phyloP scores from a whole-genome alignment of 371 early-diverging fungal genomes.

The Mortierella sp. region DNA sequence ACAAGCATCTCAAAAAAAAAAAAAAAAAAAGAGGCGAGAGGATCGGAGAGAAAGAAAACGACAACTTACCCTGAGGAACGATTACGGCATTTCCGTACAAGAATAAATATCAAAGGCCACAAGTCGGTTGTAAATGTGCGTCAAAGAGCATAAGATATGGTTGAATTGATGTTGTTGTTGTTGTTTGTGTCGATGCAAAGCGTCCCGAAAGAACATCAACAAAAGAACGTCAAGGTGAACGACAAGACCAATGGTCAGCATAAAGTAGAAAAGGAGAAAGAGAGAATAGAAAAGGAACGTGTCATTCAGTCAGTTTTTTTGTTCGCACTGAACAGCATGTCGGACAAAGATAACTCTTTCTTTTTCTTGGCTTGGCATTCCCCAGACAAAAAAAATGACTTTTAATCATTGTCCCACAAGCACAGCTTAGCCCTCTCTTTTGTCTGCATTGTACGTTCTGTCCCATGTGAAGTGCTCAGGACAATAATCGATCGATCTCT shows the following conservation, averaged over 20 bases:
- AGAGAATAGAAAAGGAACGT: background rate
- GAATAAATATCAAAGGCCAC: background rate
- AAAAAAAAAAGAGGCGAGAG: slow-evolving; percentile 5
- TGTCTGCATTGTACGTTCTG: no score
- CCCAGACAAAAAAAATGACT: slow-evolving; percentile 18
- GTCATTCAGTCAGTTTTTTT: background rate
- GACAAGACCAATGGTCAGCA: background rate
- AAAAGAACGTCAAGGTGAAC: background rate
- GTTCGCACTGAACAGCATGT: background rate
- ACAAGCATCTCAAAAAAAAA: background rate
- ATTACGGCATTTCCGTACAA: background rate
- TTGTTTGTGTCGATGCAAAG: background rate
- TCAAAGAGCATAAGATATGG: no score
- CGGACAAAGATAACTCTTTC: background rate
- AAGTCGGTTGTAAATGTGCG: slow-evolving; percentile 5
- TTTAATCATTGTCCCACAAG: background rate
- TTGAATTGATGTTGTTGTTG: background rate
- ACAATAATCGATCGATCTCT: no score
- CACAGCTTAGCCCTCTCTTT: background rate
- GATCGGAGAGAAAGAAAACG: background rate
- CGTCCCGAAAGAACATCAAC: background rate
- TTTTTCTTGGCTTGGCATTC: slow-evolving; percentile 36
- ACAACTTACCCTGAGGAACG: slow-evolving; percentile 10
- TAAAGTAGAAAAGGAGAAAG: slow-evolving; percentile 15
- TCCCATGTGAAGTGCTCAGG: slow-evolving; percentile 1